phyloP scores from a whole-genome alignment of 192 early-diverging fungal species.

The Linnemannia exigua region DNA sequence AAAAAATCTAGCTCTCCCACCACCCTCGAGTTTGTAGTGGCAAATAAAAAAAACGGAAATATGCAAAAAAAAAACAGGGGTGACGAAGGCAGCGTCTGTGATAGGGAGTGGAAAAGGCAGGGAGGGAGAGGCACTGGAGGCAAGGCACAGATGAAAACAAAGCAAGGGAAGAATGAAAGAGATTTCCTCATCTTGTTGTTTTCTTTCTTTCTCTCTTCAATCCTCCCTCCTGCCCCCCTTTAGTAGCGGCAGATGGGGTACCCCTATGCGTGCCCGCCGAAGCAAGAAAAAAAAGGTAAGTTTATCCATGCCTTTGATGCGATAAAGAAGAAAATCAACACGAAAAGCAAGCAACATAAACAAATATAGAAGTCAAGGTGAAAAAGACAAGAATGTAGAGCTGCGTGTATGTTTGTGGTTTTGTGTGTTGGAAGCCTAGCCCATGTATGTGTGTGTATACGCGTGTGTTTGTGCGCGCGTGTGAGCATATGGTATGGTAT shows the following conservation, averaged over 20 bases:
- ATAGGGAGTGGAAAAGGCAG: not conserved
- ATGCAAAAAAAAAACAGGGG: not conserved
- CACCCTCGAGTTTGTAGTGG: not conserved
- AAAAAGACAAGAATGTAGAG: no score
- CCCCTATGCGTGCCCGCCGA: conserved; percentile 1
- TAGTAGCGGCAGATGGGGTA: not conserved
- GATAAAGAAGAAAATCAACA: no score
- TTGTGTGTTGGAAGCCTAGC: no score
- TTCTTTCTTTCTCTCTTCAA: not conserved
- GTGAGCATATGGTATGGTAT: no score
- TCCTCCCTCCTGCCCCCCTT: not conserved
- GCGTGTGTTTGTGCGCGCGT: not conserved
- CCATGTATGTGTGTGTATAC: no score
- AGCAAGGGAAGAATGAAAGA: not conserved
- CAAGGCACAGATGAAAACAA: not conserved
- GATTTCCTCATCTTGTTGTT: not conserved
- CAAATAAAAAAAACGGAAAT: not conserved
- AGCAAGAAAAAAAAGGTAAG: not conserved
- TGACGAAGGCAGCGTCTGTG: not conserved
- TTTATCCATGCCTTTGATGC: no score
- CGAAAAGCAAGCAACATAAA: no score
- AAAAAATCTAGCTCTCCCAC: not conserved
- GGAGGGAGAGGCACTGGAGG: not conserved
- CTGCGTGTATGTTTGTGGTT: no score
- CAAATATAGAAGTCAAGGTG: no score